These are phyloP conservation scores for Macrophomina phaseolina DNA, from an alignment of 2,329 filamentous ascomycete genomes.

Conservation along the genomic window DNA sequence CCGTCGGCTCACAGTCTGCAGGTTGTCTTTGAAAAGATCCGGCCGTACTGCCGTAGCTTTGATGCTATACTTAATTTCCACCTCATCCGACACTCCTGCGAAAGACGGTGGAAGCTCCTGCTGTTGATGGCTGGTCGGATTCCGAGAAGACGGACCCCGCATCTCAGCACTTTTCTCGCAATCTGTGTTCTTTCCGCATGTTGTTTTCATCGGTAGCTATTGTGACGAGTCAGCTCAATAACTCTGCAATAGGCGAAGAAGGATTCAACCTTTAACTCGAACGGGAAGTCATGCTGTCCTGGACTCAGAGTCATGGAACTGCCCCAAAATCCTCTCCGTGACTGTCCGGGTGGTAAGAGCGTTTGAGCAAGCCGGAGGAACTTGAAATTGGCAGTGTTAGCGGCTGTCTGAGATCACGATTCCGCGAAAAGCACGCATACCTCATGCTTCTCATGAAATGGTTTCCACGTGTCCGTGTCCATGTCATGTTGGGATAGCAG, in stretches of 20 bases:
- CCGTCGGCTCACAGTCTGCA: conserved; percentile 1
- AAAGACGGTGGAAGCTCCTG: conserved; percentile 4
- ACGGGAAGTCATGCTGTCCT: conserved; percentile 1
- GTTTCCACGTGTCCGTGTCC: conserved; percentile 1
- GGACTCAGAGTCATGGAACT: neutral
- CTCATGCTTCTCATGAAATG: conserved; percentile 12
- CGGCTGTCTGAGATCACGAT: neutral
- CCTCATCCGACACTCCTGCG: neutral
- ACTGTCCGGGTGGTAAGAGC: neutral
- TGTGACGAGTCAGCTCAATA: neutral
- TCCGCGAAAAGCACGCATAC: neutral
- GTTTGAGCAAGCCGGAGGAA: conserved; percentile 6
- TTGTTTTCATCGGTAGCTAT: neutral
- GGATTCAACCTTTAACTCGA: neutral
- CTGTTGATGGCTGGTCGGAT: neutral
- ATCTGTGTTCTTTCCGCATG: neutral
- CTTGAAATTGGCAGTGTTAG: neutral
- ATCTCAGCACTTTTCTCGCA: neutral
- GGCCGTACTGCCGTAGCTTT: conserved; percentile 10
- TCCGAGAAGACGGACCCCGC: neutral
- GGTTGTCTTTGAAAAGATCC: conserved; percentile 10
- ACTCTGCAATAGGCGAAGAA: too few species aligned
- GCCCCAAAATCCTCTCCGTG: neutral
- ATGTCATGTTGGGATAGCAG: neutral
- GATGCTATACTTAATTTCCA: conserved; percentile 12